Evolutionary conservation across 1,284 basidiomycete species (phyloP).

Genomic region (Irpex sp.): DNA sequence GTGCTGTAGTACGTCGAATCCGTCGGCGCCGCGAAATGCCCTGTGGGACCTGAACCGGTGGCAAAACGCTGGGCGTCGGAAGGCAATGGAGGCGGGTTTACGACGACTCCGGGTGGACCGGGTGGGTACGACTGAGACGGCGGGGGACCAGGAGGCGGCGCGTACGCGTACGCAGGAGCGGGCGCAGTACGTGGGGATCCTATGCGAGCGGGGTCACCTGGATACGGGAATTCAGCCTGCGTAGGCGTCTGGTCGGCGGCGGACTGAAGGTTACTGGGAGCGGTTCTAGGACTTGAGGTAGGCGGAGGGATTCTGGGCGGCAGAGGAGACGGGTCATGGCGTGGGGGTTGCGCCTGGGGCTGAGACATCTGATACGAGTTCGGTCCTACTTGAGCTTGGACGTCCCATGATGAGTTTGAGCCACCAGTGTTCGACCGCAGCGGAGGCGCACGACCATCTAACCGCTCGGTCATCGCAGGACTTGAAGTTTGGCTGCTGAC

Average conservation of each 20-base stretch:
- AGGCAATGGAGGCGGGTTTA: background rate
- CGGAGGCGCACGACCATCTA: background rate
- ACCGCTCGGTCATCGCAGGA: constrained; percentile 7
- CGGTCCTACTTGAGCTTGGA: constrained; percentile 2
- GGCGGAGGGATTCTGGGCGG: background rate
- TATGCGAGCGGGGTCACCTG: constrained; percentile 5
- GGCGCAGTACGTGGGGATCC: background rate
- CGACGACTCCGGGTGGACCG: too few species aligned
- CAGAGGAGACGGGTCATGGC: background rate
- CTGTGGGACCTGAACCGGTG: background rate
- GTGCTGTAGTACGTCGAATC: constrained; percentile 20
- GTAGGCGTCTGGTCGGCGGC: constrained; percentile 17
- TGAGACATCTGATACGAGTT: constrained; percentile 9
- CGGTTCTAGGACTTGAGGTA: background rate
- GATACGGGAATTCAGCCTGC: constrained; percentile 16
- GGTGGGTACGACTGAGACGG: background rate
- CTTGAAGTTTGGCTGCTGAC: background rate
- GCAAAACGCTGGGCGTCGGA: background rate
- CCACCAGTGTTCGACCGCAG: constrained; percentile 7
- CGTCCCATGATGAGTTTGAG: constrained; percentile 12
- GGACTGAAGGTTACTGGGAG: background rate
- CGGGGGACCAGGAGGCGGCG: background rate
- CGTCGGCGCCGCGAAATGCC: constrained; percentile 6
- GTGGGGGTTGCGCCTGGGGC: background rate
- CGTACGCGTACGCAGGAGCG: background rate